Base-by-base conservation (phyloP, 805 yeast genomes). In the Wickerhamiella sorbophila region DNA sequence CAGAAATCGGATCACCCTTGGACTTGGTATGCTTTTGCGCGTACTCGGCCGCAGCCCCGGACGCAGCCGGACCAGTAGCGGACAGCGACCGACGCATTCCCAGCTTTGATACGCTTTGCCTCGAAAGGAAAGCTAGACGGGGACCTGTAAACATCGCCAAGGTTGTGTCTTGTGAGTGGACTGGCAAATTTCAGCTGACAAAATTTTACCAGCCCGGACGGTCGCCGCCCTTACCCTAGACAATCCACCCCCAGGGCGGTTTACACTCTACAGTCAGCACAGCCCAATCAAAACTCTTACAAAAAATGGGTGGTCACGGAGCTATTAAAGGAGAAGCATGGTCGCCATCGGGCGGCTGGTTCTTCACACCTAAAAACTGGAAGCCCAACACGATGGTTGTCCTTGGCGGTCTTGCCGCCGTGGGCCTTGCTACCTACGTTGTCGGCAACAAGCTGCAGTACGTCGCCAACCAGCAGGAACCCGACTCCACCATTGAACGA, bases 321-420 rank as follows among this genome's bases (percentile, higher is more conserved):
- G 52, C 56, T 6, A 52, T 52, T 42, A 52, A 52, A 43, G 56
- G 56, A 31, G 56, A 54, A 42, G 56, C 58, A 4, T 52, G 58
- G 58, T 55, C 72, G 17, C 74, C 73, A 21, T 52, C 73, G 2
- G 78, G 78, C 43, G 78, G 77, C 39, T 73, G 78, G 77, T 66
- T 54, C 55, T 67, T 66, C 52, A 66, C 68, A 14, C 78, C 78
- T 16, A 61, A 59, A 49, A 73, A 73, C 61, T 67, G 69, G 59
- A 62, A 61, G 43, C 47, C 58, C 19, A 72, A 72, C 53, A 66
- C 72, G 8, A 41, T 53, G 12, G 52, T 65, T 37, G 67, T 66
- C 9, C 57, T 64, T 16, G 62, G 61, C 10, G 70, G 70, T 1
- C 58, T 64, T 37, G 56, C 63, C 22, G 58, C 58, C 3, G 54